Evolutionary conservation across 2,329 filamentous ascomycete species (phyloP).

Genomic region (Scedosporium aurantiacum): DNA sequence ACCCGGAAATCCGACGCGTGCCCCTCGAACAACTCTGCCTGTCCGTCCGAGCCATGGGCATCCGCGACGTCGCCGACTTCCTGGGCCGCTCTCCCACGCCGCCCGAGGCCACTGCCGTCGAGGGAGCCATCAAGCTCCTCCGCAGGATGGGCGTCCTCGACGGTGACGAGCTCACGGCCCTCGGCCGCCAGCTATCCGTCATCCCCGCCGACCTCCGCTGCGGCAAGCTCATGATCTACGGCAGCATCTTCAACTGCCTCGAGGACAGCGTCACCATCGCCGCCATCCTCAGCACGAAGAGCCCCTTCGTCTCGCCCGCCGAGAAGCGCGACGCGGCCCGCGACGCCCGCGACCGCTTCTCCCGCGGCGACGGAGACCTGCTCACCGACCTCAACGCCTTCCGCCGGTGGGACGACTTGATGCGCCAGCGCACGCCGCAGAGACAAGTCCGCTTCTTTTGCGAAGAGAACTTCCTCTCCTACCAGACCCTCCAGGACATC

Average conservation of each 20-base stretch:
- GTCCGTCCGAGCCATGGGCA: slow-evolving; percentile 90
- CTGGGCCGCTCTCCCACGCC: slow-evolving; percentile 80
- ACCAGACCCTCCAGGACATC: slow-evolving; percentile 78
- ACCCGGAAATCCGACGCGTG: slow-evolving; percentile 87
- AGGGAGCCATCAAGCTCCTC: slow-evolving; percentile 70
- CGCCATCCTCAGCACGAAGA: slow-evolving; percentile 79
- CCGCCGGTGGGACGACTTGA: slow-evolving; percentile 66
- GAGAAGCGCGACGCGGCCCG: slow-evolving; percentile 76
- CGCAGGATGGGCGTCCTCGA: slow-evolving; percentile 81
- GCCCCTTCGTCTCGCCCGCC: slow-evolving; percentile 74
- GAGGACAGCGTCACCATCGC: slow-evolving; percentile 83
- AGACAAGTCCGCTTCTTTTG: slow-evolving; percentile 67
- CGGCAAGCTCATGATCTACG: slow-evolving; percentile 91
- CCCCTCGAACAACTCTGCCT: slow-evolving; percentile 90
- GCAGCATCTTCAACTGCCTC: slow-evolving; percentile 84
- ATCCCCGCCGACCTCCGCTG: slow-evolving; percentile 88
- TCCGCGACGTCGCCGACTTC: slow-evolving; percentile 70
- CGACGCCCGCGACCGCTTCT: slow-evolving; percentile 64
- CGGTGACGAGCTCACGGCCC: slow-evolving; percentile 74
- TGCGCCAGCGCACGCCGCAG: slow-evolving; percentile 44
- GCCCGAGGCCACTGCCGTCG: slow-evolving; percentile 73
- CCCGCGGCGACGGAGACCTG: slow-evolving; percentile 70
- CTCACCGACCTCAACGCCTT: slow-evolving; percentile 79
- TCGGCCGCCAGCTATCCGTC: slow-evolving; percentile 88
- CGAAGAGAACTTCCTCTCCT: slow-evolving; percentile 72